Evolutionary conservation across 192 early-diverging fungal genomes (phyloP).

Genomic region (Coemansia sp.): DNA sequence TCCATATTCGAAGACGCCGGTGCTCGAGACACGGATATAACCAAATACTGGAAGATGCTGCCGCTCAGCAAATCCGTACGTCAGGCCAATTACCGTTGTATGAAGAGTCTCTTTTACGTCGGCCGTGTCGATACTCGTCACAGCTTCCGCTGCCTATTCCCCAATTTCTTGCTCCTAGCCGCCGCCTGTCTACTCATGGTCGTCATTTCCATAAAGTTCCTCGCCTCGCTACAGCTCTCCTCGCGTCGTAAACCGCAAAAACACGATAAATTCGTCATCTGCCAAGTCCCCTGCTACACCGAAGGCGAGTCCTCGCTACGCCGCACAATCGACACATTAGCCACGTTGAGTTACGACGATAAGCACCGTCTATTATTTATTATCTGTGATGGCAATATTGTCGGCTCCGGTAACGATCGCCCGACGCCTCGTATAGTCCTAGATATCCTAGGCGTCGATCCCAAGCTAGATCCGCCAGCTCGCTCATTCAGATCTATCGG

Average conservation of each 20-base stretch:
- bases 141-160: constrained; percentile 71
- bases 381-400: constrained; percentile 95
- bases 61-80: constrained; percentile 48
- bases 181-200: constrained; percentile 78
- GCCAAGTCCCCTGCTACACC: constrained; percentile 97
- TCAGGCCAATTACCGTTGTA: constrained; percentile 82
- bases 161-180: constrained; percentile 83
- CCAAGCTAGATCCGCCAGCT: constrained; percentile 78
- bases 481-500: constrained; percentile 84
- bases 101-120: constrained; percentile 82
- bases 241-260: constrained; percentile 75
- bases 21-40: constrained; percentile 65
- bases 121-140: constrained; percentile 85
- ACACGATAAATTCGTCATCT: constrained; percentile 88
- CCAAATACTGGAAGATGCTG: constrained; percentile 59
- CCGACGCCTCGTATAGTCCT: constrained; percentile 96
- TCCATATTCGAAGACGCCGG: constrained; percentile 52
- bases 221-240: constrained; percentile 89
- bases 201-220: constrained; percentile 93
- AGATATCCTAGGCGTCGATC: constrained; percentile 93
- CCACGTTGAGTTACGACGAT: constrained; percentile 90
- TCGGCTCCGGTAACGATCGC: constrained; percentile 94
- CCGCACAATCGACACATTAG: constrained; percentile 91
- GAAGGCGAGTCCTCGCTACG: constrained; percentile 93
- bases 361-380: constrained; percentile 96